phyloP scores from a whole-genome alignment of 805 yeast species.

The Schizosaccharomyces pombe region DNA sequence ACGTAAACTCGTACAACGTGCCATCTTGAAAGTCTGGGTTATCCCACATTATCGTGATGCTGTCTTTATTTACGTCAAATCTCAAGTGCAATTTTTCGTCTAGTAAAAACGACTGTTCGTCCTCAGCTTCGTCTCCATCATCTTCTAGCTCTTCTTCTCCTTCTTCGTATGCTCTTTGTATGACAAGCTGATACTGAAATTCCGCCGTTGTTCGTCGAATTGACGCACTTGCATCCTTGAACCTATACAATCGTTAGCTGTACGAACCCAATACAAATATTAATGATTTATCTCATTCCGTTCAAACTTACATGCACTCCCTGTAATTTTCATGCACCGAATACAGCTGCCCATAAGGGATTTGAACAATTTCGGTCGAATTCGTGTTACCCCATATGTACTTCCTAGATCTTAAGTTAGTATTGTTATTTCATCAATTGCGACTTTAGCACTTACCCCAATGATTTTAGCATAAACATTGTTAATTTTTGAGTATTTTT shows the following conservation, averaged over 20 bases:
- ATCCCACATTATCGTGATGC: slow-evolving; percentile 47
- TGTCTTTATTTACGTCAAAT: slow-evolving; percentile 28
- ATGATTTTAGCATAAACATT: slow-evolving; percentile 3
- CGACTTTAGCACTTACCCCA: not conserved
- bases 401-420: not conserved
- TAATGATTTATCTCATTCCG: not conserved
- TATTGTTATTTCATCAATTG: not conserved
- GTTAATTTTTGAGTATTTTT: not conserved
- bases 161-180: slow-evolving; percentile 45
- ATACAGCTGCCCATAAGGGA: slow-evolving; percentile 62
- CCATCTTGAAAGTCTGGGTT: slow-evolving; percentile 73
- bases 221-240: slow-evolving; percentile 53
- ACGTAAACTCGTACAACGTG: slow-evolving; percentile 59
- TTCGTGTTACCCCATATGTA: slow-evolving; percentile 3
- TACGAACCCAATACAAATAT: not conserved
- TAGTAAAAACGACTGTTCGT: slow-evolving; percentile 51
- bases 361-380: slow-evolving; percentile 31
- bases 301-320: slow-evolving; percentile 24
- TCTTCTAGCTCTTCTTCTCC: slow-evolving; percentile 31
- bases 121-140: slow-evolving; percentile 20
- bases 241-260: slow-evolving; percentile 20
- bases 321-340: slow-evolving; percentile 59
- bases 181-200: slow-evolving; percentile 43
- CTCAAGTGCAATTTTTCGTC: slow-evolving; percentile 36
- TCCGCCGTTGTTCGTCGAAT: slow-evolving; percentile 46